These are phyloP conservation scores for Lumnitzera littorea DNA, from an alignment of 345 rosid genomes.

Conservation along the genomic window DNA sequence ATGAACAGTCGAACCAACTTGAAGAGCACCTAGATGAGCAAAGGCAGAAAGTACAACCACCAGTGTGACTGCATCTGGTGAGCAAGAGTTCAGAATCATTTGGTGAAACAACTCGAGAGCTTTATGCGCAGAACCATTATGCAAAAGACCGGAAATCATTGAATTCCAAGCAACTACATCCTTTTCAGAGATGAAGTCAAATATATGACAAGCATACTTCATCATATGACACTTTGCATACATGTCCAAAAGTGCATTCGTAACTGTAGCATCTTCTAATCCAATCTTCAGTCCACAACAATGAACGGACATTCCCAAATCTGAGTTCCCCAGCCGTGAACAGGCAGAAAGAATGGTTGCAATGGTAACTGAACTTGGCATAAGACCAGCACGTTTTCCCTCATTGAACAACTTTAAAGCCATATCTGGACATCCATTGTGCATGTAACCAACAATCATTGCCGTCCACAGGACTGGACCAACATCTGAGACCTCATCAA, in stretches of 20 bases:
- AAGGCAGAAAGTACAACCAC: constrained; percentile 62
- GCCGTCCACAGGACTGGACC: constrained; percentile 83
- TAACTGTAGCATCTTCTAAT: constrained; percentile 47
- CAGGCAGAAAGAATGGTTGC: constrained; percentile 67
- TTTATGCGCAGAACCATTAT: constrained; percentile 45
- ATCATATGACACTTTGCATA: constrained; percentile 64
- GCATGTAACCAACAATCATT: constrained; percentile 81
- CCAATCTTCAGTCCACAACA: constrained; percentile 51
- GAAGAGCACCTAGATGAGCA: constrained; percentile 48
- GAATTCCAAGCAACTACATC: constrained; percentile 76
- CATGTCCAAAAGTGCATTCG: constrained; percentile 84
- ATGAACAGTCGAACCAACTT: constrained; percentile 62
- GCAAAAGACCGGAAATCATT: constrained; percentile 78
- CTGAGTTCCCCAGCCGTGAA: constrained; percentile 40
- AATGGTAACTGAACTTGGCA: constrained; percentile 56
- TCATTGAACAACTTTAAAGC: constrained; percentile 55
- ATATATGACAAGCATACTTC: constrained; percentile 47
- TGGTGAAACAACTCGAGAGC: constrained; percentile 47
- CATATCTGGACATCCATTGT: constrained; percentile 37
- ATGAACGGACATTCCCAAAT: constrained; percentile 57
- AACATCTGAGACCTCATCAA: constrained; percentile 31
- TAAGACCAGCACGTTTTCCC: constrained; percentile 40
- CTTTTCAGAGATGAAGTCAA: constrained; percentile 39
- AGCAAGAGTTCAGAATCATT: constrained; percentile 41
- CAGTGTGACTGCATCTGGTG: constrained; percentile 81